These are phyloP conservation scores for Sporobolomyces phaffii DNA, from an alignment of 768 basidiomycete genomes.

Conservation along the genomic window DNA sequence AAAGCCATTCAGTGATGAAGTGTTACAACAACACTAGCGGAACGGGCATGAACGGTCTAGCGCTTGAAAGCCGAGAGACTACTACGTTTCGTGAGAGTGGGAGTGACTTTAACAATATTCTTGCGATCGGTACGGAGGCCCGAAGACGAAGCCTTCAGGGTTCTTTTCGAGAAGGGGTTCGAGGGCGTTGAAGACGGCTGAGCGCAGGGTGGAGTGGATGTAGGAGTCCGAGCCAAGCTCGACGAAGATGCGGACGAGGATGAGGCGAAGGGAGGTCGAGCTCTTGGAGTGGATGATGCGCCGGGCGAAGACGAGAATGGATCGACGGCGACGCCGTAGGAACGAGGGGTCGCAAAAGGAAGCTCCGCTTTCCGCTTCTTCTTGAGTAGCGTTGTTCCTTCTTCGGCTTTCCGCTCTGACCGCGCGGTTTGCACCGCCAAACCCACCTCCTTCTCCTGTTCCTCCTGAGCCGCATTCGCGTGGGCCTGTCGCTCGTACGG, in stretches of 20 bases:
- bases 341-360: not conserved
- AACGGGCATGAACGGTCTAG: too few relatives aligned
- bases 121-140: not conserved
- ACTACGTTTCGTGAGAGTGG: not conserved
- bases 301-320: too few relatives aligned
- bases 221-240: not conserved
- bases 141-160: not conserved
- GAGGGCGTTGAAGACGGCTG: not conserved
- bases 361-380: not conserved
- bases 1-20: not conserved
- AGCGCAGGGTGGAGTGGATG: not conserved
- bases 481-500: not conserved
- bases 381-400: not conserved
- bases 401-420: not conserved
- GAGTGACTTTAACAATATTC: not conserved
- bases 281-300: not conserved
- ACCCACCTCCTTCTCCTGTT: not conserved
- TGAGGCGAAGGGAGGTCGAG: not conserved
- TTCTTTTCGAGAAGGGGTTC: constrained; percentile 1
- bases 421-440: not conserved
- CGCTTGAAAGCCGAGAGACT: constrained; percentile 5
- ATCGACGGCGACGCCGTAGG: not conserved
- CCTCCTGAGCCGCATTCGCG: not conserved
- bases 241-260: not conserved
- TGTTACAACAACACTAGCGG: too few relatives aligned